phyloP scores from a whole-genome alignment of 1,284 basidiomycete species.

The Cerioporus squamosus region DNA sequence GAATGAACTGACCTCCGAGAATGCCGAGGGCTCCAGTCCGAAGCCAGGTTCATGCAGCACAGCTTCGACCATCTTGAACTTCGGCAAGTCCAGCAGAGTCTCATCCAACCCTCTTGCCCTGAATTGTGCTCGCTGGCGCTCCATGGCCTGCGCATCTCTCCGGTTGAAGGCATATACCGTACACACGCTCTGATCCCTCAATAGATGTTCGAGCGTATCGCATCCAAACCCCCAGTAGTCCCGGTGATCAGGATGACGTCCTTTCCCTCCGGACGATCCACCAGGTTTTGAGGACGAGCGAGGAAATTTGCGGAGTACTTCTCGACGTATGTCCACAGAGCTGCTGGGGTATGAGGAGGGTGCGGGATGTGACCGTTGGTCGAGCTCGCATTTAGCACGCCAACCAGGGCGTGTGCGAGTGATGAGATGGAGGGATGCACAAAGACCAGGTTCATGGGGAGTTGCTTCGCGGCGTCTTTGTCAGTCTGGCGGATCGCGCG shows the following conservation, averaged over 20 bases:
- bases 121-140: slow-evolving; percentile 39
- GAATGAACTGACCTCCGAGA: slow-evolving; percentile 32
- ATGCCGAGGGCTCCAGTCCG: slow-evolving; percentile 31
- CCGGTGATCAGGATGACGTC: slow-evolving; percentile 34
- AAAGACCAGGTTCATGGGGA: slow-evolving; percentile 41
- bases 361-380: slow-evolving; percentile 27
- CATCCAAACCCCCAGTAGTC: slow-evolving; percentile 33
- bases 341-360: slow-evolving; percentile 14
- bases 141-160: slow-evolving; percentile 12
- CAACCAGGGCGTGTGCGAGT: slow-evolving; percentile 32
- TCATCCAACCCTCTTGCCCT: slow-evolving; percentile 34
- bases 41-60: slow-evolving; percentile 34
- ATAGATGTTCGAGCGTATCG: slow-evolving; percentile 27
- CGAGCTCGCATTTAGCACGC: slow-evolving; percentile 1
- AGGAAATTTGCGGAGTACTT: slow-evolving; percentile 22
- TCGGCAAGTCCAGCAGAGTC: slow-evolving; percentile 30
- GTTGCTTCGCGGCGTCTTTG: slow-evolving; percentile 23
- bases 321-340: slow-evolving; percentile 17
- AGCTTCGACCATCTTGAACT: slow-evolving; percentile 40
- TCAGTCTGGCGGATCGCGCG: slow-evolving; percentile 36
- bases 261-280: slow-evolving; percentile 5
- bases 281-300: slow-evolving; percentile 10
- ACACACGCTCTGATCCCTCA: slow-evolving; percentile 21
- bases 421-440: slow-evolving; percentile 36
- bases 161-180: slow-evolving; percentile 32